Evolutionary conservation across 2,329 filamentous ascomycete species (phyloP).

Genomic region (Westerdykella ornata): DNA sequence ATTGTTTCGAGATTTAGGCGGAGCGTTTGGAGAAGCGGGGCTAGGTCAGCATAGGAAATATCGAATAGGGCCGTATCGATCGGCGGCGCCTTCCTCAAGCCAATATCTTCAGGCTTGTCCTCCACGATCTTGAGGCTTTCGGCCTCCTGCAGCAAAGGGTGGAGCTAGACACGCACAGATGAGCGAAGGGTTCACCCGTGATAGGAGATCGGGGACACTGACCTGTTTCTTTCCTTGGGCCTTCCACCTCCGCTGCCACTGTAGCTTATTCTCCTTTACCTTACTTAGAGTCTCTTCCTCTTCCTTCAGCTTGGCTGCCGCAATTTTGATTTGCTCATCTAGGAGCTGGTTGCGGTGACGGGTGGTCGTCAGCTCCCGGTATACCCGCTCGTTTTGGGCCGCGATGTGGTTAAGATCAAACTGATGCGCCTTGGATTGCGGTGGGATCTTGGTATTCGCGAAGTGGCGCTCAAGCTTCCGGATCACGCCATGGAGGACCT

Average conservation of each 20-base stretch:
- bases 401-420: conserved; percentile 61
- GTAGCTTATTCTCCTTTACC: conserved; percentile 25
- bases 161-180: conserved; percentile 27
- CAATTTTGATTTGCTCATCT: conserved; percentile 50
- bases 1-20: conserved; percentile 35
- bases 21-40: conserved; percentile 33
- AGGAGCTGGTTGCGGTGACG: conserved; percentile 59
- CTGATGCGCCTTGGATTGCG: conserved; percentile 45
- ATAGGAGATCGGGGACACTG: conserved; percentile 7
- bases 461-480: conserved; percentile 54
- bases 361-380: conserved; percentile 52
- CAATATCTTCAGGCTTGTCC: conserved; percentile 31
- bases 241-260: conserved; percentile 28
- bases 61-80: conserved; percentile 20
- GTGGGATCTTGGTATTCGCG: conserved; percentile 59
- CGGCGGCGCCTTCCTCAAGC: conserved; percentile 16
- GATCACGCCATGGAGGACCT: conserved; percentile 51
- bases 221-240: conserved; percentile 27
- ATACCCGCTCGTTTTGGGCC: conserved; percentile 45
- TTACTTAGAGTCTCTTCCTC: conserved; percentile 24
- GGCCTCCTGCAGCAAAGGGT: conserved; percentile 25
- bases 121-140: conserved; percentile 11
- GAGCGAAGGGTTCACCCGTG: conserved; percentile 9
- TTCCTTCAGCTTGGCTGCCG: conserved; percentile 39
- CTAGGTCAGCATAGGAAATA: conserved; percentile 26